phyloP scores from a whole-genome alignment of 331 rosid species.

The Arachis monticola region DNA sequence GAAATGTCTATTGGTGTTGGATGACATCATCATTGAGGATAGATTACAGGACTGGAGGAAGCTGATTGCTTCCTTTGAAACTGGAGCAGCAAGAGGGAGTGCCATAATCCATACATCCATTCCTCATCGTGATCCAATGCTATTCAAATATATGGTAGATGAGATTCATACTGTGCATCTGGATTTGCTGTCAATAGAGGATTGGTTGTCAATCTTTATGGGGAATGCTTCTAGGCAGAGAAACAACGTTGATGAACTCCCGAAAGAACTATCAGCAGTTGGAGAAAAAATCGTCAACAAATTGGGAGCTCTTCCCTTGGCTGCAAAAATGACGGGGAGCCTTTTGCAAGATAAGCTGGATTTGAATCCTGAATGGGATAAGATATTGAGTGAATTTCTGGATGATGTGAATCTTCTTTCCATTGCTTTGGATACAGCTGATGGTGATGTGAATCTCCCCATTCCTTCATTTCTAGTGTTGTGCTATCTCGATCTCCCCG shows the following conservation, averaged over 20 bases:
- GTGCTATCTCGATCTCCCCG: conserved; percentile 34
- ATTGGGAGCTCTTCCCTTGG: conserved; percentile 31
- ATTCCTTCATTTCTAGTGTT: conserved; percentile 28
- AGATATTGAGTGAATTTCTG: conserved; percentile 2
- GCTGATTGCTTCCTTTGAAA: conserved; percentile 25
- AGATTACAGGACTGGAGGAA: conserved; percentile 22
- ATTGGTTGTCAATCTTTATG: conserved; percentile 35
- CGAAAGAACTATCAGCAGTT: conserved; percentile 29
- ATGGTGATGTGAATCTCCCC: too few relatives aligned
- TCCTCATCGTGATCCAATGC: conserved; percentile 2
- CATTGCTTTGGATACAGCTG: neutral
- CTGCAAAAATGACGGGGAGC: conserved; percentile 35
- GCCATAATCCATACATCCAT: conserved; percentile 15
- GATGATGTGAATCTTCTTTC: conserved; percentile 13
- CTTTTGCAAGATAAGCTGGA: conserved; percentile 34
- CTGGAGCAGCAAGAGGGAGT: conserved; percentile 22
- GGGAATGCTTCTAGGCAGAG: conserved; percentile 35
- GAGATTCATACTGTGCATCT: conserved; percentile 18
- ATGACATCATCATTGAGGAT: conserved; percentile 31
- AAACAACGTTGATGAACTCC: neutral
- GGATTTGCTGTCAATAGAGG: conserved; percentile 19
- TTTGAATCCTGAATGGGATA: conserved; percentile 20
- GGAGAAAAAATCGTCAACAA: conserved; percentile 32
- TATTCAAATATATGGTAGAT: neutral
- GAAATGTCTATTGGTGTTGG: conserved; percentile 39